A percentile compares a stretch with the other conserved stretches of the same genome.
Conservation (phyloP, 192 early-diverging fungal species). For the Backusella westeae region DNA sequence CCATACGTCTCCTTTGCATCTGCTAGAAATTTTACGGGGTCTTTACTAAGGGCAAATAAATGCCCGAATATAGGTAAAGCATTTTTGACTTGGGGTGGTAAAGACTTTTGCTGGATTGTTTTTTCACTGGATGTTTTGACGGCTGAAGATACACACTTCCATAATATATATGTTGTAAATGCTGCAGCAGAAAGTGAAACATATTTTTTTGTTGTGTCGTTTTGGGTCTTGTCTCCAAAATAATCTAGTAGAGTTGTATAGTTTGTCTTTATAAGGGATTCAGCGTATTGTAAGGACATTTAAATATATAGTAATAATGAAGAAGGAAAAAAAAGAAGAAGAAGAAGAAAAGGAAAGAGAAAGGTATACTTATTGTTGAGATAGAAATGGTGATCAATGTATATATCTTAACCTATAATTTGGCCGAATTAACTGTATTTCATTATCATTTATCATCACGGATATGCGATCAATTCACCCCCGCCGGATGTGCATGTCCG, state of each 20-base stretch:
- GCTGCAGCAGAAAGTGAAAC: slow-evolving; percentile 7
- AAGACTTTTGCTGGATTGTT: background rate
- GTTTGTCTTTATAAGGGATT: background rate
- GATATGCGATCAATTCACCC: background rate
- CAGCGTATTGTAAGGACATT: background rate
- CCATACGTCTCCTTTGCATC: slow-evolving; percentile 16
- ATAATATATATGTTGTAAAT: background rate
- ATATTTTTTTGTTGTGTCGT: background rate
- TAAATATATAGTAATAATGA: background rate
- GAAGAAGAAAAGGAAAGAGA: background rate
- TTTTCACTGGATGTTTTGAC: background rate
- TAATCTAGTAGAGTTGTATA: background rate
- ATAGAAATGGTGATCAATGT: background rate
- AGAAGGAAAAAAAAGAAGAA: background rate
- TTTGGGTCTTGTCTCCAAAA: background rate
- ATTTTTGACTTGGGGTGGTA: slow-evolving; percentile 3
- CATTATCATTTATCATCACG: background rate
- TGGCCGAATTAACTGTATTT: background rate
- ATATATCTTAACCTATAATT: background rate
- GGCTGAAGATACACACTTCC: background rate
- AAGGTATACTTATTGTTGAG: background rate
- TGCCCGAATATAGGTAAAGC: slow-evolving; percentile 22
- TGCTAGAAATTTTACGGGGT: slow-evolving; percentile 16
- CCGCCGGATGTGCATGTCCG: background rate
- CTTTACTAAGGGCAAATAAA: background rate